phyloP scores from a whole-genome alignment of 1,139 yeast genomes.

The Casaregolazyma lundiana region DNA sequence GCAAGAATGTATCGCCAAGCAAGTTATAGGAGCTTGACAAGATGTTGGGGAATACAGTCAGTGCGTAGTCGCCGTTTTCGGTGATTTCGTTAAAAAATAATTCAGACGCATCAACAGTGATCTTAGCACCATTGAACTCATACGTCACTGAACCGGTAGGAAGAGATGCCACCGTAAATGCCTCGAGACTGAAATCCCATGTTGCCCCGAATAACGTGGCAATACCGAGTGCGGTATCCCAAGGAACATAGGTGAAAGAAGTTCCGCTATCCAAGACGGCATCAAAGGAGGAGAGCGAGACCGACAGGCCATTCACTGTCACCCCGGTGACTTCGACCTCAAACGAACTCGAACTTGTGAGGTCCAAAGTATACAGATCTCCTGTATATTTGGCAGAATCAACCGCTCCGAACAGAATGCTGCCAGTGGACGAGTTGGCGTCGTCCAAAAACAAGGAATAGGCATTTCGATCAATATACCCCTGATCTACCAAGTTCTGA shows the following conservation, averaged over 20 bases:
- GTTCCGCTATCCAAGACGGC: conserved; percentile 49
- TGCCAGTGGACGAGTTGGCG: conserved; percentile 41
- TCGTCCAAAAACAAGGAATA: conserved; percentile 51
- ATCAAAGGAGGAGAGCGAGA: conserved; percentile 11
- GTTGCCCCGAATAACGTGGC: conserved; percentile 20
- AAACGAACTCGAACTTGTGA: conserved; percentile 13
- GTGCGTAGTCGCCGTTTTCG: conserved; percentile 28
- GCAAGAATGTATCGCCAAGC: conserved; percentile 70
- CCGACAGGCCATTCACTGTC: conserved; percentile 5
- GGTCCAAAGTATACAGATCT: conserved; percentile 33
- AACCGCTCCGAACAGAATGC: conserved; percentile 54
- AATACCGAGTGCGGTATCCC: conserved; percentile 28
- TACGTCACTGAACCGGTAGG: conserved; percentile 23
- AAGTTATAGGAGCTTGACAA: conserved; percentile 27
- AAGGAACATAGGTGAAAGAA: conserved; percentile 31
- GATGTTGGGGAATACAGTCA: conserved; percentile 21
- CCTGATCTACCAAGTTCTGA: conserved; percentile 42
- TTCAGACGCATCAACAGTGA: conserved; percentile 26
- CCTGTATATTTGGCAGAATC: conserved; percentile 52
- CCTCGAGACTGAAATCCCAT: conserved; percentile 10
- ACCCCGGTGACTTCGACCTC: conserved; percentile 11
- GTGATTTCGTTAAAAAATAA: conserved; percentile 20
- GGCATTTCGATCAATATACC: conserved; percentile 42
- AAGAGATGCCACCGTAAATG: conserved; percentile 12
- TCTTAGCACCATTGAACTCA: conserved; percentile 29